Conservation (phyloP, 2,329 filamentous ascomycete genomes). For the Pseudogymnoascus sp. region DNA sequence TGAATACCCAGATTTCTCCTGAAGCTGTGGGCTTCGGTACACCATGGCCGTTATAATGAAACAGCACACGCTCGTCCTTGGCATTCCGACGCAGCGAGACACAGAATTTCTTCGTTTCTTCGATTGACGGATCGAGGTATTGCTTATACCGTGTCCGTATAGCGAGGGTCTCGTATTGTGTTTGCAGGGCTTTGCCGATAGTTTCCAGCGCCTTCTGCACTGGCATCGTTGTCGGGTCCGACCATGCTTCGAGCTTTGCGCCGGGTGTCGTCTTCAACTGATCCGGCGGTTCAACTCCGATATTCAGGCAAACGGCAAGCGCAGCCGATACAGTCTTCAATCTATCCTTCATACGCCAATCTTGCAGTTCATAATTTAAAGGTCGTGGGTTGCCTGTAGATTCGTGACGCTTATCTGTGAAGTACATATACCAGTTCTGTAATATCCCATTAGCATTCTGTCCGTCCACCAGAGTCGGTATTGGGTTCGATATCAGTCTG, state of each 20-base stretch:
- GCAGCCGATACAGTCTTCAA: conserved; percentile 95
- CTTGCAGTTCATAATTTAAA: conserved; percentile 59
- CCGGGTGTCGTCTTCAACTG: conserved; percentile 92
- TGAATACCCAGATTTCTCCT: conserved; percentile 98
- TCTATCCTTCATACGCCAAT: conserved; percentile 95
- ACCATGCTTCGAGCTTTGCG: conserved; percentile 93
- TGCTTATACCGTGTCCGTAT: conserved; percentile 97
- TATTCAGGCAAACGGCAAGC: conserved; percentile 89
- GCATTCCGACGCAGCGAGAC: conserved; percentile 82
- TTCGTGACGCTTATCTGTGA: conserved; percentile 94
- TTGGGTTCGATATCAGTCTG: background rate
- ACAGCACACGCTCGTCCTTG: conserved; percentile 90
- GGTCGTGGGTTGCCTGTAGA: conserved; percentile 80
- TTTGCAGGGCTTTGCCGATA: conserved; percentile 92
- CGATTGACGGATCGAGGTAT: conserved; percentile 89
- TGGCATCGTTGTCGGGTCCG: conserved; percentile 75
- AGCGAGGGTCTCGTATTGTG: conserved; percentile 91
- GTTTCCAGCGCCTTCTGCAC: conserved; percentile 82
- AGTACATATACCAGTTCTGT: conserved; percentile 99
- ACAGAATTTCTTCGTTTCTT: conserved; percentile 96
- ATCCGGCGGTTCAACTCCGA: conserved; percentile 94
- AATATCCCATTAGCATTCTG: conserved; percentile 17
- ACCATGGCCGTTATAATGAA: conserved; percentile 97
- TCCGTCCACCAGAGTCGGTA: background rate
- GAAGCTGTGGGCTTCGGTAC: conserved; percentile 92